These are phyloP conservation scores for Chloropicon primus DNA, from an alignment of 139 green algal species.

Conservation along the genomic window DNA sequence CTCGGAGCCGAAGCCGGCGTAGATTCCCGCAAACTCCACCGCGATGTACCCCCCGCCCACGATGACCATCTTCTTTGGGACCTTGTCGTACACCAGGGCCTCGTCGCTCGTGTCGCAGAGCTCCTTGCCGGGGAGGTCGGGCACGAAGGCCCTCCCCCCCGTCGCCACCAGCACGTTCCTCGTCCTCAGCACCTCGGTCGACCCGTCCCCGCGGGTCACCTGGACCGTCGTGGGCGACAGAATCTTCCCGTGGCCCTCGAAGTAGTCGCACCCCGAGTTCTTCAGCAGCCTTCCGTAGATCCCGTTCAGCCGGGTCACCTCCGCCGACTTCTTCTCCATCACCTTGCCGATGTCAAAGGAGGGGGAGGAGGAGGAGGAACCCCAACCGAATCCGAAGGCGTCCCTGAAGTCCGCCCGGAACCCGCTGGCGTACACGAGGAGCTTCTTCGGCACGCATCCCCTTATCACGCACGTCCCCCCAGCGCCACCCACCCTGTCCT, in stretches of 20 bases:
- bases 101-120: neutral
- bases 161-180: constrained; percentile 1
- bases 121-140: neutral
- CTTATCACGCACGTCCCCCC: constrained; percentile 75
- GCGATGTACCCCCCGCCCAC: constrained; percentile 93
- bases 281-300: constrained; percentile 47
- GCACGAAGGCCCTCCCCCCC: neutral
- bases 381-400: constrained; percentile 75
- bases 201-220: neutral
- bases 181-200: neutral
- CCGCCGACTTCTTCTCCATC: constrained; percentile 65
- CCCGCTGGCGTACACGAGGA: constrained; percentile 81
- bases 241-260: constrained; percentile 1
- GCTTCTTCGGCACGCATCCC: constrained; percentile 98
- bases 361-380: no score
- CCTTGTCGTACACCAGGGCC: neutral
- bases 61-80: constrained; percentile 44
- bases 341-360: constrained; percentile 43
- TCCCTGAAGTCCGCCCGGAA: constrained; percentile 75
- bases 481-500: neutral
- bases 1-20: constrained; percentile 65
- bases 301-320: constrained; percentile 77
- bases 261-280: neutral
- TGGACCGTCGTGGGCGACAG: neutral
- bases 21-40: constrained; percentile 93